A percentile compares a stretch with the other conserved stretches of the same genome.
Conservation (phyloP, 331 rosid genomes). For the Malus hybrid region DNA sequence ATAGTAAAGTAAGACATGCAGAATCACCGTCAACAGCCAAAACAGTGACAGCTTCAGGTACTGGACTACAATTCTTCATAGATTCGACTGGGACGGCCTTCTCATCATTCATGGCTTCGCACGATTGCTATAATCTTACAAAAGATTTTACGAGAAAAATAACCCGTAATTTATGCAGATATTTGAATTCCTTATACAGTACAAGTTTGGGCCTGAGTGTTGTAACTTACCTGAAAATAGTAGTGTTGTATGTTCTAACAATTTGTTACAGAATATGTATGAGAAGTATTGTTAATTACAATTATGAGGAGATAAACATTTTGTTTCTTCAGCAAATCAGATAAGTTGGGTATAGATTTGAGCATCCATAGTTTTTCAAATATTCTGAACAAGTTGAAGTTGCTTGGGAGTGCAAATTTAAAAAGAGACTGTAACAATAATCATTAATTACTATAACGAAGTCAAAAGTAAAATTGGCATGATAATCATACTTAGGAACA, state of each 20-base stretch:
- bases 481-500: neutral
- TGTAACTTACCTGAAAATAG: neutral
- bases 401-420: neutral
- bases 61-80: neutral
- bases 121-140: neutral
- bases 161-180: neutral
- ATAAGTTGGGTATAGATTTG: neutral
- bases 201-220: neutral
- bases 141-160: neutral
- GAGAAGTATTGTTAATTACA: neutral
- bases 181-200: neutral
- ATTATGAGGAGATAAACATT: too few relatives aligned
- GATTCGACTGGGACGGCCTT: neutral
- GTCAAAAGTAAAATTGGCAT: neutral
- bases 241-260: neutral
- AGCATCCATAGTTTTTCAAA: neutral
- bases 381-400: neutral
- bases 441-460: neutral
- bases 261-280: neutral
- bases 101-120: slow-evolving; percentile 1
- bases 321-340: neutral
- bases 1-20: slow-evolving; percentile 8
- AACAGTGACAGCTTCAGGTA: slow-evolving; percentile 6
- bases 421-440: neutral
- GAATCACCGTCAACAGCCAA: slow-evolving; percentile 39